phyloP scores from a whole-genome alignment of 805 yeast species.

The Candida saitoana region DNA sequence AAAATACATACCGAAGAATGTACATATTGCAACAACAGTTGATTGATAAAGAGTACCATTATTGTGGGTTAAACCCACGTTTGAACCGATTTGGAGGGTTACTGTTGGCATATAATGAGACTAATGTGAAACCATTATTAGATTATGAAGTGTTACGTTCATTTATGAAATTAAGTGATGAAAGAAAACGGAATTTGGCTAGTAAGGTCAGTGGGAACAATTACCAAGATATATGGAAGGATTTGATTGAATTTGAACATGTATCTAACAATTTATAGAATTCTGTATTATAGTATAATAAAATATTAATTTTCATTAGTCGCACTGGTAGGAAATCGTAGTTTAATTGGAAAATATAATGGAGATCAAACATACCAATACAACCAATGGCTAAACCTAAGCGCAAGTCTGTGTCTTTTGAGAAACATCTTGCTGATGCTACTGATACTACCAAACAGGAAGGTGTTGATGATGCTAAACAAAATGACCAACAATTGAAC shows the following conservation, averaged over 20 bases:
- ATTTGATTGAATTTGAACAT: slow-evolving; percentile 54
- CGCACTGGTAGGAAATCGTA: too few species aligned
- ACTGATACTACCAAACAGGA: not conserved
- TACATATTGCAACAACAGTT: slow-evolving; percentile 86
- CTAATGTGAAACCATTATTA: slow-evolving; percentile 56
- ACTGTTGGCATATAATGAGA: slow-evolving; percentile 27
- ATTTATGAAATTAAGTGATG: slow-evolving; percentile 55
- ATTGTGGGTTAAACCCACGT: slow-evolving; percentile 78
- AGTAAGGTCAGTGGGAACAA: slow-evolving; percentile 54
- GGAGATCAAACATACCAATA: too few species aligned
- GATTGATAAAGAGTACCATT: slow-evolving; percentile 67
- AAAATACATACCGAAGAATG: slow-evolving; percentile 71
- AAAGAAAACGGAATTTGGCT: slow-evolving; percentile 50
- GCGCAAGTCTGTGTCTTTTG: slow-evolving; percentile 21
- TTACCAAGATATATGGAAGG: slow-evolving; percentile 63
- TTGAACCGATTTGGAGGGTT: slow-evolving; percentile 53
- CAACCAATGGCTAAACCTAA: slow-evolving; percentile 7
- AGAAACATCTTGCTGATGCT: slow-evolving; percentile 1
- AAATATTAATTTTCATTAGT: too few species aligned
- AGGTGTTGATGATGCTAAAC: not conserved
- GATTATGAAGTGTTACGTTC: slow-evolving; percentile 56
- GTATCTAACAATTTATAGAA: slow-evolving; percentile 18
- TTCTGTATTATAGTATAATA: slow-evolving; percentile 11
- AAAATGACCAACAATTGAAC: slow-evolving; percentile 4
- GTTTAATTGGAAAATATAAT: too few species aligned